A percentile compares a stretch with the other conserved stretches of the same genome.
Evolutionary conservation across 805 yeast species (phyloP).

Genomic region (Saturnispora serradocipensis): DNA sequence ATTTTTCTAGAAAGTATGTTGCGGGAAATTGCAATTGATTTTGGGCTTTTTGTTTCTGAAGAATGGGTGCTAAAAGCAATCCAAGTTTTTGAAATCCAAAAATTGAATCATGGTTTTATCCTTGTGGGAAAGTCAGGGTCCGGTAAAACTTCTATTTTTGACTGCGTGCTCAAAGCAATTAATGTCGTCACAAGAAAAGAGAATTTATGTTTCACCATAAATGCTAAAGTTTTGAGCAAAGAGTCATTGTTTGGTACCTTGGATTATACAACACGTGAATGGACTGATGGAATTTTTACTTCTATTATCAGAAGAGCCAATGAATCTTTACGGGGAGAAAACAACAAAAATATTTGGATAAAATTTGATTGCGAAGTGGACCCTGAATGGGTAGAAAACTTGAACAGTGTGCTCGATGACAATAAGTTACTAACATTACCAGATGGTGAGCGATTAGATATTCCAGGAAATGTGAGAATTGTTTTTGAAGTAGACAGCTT

Average conservation of each 20-base stretch:
- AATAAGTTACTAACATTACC: slow-evolving; percentile 75
- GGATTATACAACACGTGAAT: slow-evolving; percentile 74
- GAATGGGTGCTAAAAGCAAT: slow-evolving; percentile 45
- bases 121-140: slow-evolving; percentile 67
- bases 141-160: slow-evolving; percentile 60
- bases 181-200: slow-evolving; percentile 26
- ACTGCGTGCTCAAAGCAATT: slow-evolving; percentile 38
- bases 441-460: slow-evolving; percentile 72
- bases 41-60: slow-evolving; percentile 29
- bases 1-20: slow-evolving; percentile 12
- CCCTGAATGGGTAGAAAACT: slow-evolving; percentile 86
- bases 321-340: slow-evolving; percentile 52
- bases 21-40: slow-evolving; percentile 20
- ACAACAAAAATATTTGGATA: slow-evolving; percentile 54
- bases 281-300: slow-evolving; percentile 86
- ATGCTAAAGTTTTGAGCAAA: slow-evolving; percentile 69
- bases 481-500: slow-evolving; percentile 71
- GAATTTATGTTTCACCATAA: slow-evolving; percentile 40
- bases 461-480: slow-evolving; percentile 56
- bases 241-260: slow-evolving; percentile 58
- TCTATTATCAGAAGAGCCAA: slow-evolving; percentile 48
- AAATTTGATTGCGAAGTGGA: slow-evolving; percentile 90
- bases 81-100: slow-evolving; percentile 56
- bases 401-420: slow-evolving; percentile 88
- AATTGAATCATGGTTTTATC: slow-evolving; percentile 69